These are phyloP conservation scores for Closterium sp. DNA, from an alignment of 139 green algal genomes.

Conservation along the genomic window DNA sequence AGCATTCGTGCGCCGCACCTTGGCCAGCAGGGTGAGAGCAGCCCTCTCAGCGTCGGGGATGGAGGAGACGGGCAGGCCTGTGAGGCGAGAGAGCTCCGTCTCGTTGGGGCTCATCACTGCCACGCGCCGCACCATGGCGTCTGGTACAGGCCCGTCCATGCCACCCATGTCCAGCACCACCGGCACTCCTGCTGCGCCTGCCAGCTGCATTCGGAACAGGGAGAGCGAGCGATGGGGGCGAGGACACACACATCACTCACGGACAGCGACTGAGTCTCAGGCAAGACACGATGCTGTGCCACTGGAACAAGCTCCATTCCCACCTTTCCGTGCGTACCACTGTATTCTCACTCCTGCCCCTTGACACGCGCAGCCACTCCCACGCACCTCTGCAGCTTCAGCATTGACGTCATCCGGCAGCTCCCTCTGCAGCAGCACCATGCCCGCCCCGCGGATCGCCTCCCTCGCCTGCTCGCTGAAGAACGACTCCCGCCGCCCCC, in stretches of 20 bases:
- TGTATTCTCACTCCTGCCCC: not conserved
- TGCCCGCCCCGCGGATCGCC: constrained; percentile 39
- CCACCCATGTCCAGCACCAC: constrained; percentile 68
- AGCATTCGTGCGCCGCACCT: not conserved
- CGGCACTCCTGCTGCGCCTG: constrained; percentile 63
- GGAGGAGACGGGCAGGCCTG: constrained; percentile 19
- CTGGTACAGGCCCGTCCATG: constrained; percentile 52
- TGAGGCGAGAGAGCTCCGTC: constrained; percentile 61
- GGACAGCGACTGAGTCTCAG: too few relatives aligned
- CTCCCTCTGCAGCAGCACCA: constrained; percentile 74
- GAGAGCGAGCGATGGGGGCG: not conserved
- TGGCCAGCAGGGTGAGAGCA: not conserved
- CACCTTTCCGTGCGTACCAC: not conserved
- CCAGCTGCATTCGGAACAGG: constrained; percentile 48
- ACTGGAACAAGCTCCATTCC: too few relatives aligned
- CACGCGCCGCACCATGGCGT: constrained; percentile 52
- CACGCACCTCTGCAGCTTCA: constrained; percentile 46
- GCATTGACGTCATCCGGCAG: constrained; percentile 72
- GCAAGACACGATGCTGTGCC: too few relatives aligned
- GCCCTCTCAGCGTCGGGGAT: not conserved
- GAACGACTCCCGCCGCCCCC: not conserved
- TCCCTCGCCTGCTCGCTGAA: not conserved
- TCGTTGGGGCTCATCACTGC: constrained; percentile 66
- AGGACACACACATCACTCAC: not conserved
- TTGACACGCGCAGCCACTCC: not conserved